phyloP scores from a whole-genome alignment of 2,329 filamentous ascomycete species.

The Fusarium sp. region DNA sequence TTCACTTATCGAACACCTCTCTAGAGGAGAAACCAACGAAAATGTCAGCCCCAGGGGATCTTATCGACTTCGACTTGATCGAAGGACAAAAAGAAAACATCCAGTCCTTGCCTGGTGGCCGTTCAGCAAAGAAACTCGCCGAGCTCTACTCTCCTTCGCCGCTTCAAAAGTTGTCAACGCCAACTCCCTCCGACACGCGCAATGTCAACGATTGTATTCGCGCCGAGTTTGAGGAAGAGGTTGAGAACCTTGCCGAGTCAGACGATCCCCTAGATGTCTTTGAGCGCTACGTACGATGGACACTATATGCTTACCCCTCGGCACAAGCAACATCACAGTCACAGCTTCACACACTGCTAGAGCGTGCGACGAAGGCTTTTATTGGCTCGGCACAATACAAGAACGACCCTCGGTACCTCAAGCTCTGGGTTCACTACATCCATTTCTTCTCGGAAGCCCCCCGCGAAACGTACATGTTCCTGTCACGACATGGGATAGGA shows the following conservation, averaged over 20 bases:
- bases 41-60: slow-evolving; percentile 62
- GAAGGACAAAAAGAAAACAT: slow-evolving; percentile 99
- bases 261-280: slow-evolving; percentile 96
- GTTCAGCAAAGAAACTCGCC: slow-evolving; percentile 89
- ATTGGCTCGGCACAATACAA: slow-evolving; percentile 87
- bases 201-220: slow-evolving; percentile 82
- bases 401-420: slow-evolving; percentile 93
- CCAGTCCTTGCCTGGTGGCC: slow-evolving; percentile 84
- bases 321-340: slow-evolving; percentile 91
- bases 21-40: slow-evolving; percentile 41
- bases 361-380: slow-evolving; percentile 92
- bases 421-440: slow-evolving; percentile 94
- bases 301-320: slow-evolving; percentile 91
- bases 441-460: slow-evolving; percentile 92
- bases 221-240: slow-evolving; percentile 85
- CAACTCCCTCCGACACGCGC: slow-evolving; percentile 75
- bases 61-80: slow-evolving; percentile 87
- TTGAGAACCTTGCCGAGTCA: slow-evolving; percentile 80
- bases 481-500: slow-evolving; percentile 87
- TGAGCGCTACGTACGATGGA: slow-evolving; percentile 98
- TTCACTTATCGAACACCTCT: slow-evolving; percentile 23
- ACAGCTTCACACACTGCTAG: slow-evolving; percentile 86
- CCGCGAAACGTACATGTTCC: slow-evolving; percentile 89
- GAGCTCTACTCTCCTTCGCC: slow-evolving; percentile 78
- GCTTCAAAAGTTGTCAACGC: slow-evolving; percentile 65